Base-by-base conservation (phyloP, 495 filamentous ascomycete species). In the Chaetomium tenue region DNA sequence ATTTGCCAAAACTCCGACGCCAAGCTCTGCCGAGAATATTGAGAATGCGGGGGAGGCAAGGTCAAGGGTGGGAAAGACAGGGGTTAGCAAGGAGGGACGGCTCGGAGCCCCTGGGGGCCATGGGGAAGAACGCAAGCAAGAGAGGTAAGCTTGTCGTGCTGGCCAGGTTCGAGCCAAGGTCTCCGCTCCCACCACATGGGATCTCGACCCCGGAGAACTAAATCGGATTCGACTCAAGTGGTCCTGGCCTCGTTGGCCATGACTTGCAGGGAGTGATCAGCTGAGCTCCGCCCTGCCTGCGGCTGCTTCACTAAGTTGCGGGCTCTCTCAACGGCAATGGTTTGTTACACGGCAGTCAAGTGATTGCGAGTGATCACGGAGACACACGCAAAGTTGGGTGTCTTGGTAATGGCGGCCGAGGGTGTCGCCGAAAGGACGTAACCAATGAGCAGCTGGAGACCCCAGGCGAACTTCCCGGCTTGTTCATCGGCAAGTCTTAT, bases 1-100 rank as follows among this genome's bases (percentile, higher is more conserved):
- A 37, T 51, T 5, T 28, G 46, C 46, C 54, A 64, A 59, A 42
- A 51, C n/a, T 13, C 22, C 48, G 12, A 7, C 46, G 58, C 63
- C 63, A 65, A 65, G 64, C 33, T 42, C 16, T 53, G 40, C 26
- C 28, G 18, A 47, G 44, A 23, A 7, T 52, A 20, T 50, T 48
- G 44, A 51, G 28, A 62, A 58, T 50, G 64, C 64, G 64, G 64
- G 64, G 64, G 44, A 58, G 44, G 52, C 53, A 42, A 42, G 59
- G 30, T 28, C 28, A 50, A 39, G 58, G 46, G 26, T 23, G 28
- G 7, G 25, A 20, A 33, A 6, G 26, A 16, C 40, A 20, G 42
- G 57, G 57, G 44, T 16, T 0, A 28, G 26, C 16, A 28, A 22
- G 55, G 57, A n/a, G 28, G 28, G 28, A 11, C 33, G 33, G 5